Evolutionary conservation across 129 eudicot genomes (phyloP).

Genomic region (Calendula officinalis): DNA sequence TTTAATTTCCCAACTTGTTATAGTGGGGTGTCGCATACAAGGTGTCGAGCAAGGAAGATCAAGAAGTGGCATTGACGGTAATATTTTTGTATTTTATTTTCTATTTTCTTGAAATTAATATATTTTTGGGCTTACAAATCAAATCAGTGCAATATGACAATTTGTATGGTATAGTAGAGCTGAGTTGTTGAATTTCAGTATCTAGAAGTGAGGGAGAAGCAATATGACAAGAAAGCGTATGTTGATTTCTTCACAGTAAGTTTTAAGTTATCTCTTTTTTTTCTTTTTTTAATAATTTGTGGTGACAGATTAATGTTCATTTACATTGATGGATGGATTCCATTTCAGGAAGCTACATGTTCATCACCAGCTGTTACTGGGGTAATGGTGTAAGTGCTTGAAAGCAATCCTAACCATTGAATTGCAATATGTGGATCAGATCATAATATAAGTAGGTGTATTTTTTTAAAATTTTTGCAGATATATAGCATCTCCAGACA

Average conservation of each 20-base stretch:
- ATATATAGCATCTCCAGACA: constrained; percentile 86
- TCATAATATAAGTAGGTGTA: constrained; percentile 1
- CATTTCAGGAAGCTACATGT: constrained; percentile 47
- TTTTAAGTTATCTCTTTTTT: not conserved
- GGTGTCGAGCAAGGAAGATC: constrained; percentile 58
- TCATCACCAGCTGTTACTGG: constrained; percentile 61
- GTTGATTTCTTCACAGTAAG: constrained; percentile 90
- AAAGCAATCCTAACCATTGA: not conserved
- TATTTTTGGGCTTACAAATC: not conserved
- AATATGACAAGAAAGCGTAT: constrained; percentile 80
- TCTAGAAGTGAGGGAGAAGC: constrained; percentile 97
- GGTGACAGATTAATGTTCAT: not conserved
- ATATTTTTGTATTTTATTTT: constrained; percentile 22
- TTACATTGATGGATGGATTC: constrained; percentile 5
- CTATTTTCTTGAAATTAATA: not conserved
- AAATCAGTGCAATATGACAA: not conserved
- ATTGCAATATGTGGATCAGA: constrained; percentile 9
- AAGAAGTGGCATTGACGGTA: constrained; percentile 67
- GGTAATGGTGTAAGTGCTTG: constrained; percentile 74
- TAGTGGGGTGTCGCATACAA: constrained; percentile 97
- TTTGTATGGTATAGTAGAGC: not conserved
- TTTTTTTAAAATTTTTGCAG: constrained; percentile 38
- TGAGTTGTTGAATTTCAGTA: constrained; percentile 41
- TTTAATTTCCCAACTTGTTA: not conserved
- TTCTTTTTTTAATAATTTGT: not conserved